Evolutionary conservation across 331 rosid species (phyloP).

Genomic region (Malus hybrid): DNA sequence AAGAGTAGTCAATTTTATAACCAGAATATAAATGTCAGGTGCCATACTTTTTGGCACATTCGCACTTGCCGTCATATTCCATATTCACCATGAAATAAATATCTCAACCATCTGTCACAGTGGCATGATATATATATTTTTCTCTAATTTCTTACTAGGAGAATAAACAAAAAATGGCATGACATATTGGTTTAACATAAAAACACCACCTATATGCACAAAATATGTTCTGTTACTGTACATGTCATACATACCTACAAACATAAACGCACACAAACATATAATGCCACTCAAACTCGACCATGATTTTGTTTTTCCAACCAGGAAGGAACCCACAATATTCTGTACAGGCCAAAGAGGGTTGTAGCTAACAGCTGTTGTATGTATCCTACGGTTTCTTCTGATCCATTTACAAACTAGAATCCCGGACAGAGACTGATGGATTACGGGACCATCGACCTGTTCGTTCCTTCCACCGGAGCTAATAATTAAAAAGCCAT

Average conservation of each 20-base stretch:
- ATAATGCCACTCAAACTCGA: background rate
- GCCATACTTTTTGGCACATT: background rate
- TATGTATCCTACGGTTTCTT: background rate
- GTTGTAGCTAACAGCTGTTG: background rate
- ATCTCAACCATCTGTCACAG: background rate
- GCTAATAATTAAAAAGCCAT: background rate
- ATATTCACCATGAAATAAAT: background rate
- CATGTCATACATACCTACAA: background rate
- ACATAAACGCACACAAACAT: background rate
- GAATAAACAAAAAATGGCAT: background rate
- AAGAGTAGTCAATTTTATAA: no score
- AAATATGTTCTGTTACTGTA: background rate
- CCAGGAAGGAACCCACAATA: background rate
- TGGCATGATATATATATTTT: background rate
- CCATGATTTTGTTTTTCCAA: background rate
- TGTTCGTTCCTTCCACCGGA: background rate
- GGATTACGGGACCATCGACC: background rate
- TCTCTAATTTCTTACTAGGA: background rate
- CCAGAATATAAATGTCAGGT: background rate
- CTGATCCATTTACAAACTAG: background rate
- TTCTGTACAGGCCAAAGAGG: background rate
- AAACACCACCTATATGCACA: background rate
- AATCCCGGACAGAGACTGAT: background rate
- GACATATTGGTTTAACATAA: background rate
- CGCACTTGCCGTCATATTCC: background rate